Base-by-base conservation (phyloP, 1,284 basidiomycete genomes). In the Lentinula novae-zelandiae region DNA sequence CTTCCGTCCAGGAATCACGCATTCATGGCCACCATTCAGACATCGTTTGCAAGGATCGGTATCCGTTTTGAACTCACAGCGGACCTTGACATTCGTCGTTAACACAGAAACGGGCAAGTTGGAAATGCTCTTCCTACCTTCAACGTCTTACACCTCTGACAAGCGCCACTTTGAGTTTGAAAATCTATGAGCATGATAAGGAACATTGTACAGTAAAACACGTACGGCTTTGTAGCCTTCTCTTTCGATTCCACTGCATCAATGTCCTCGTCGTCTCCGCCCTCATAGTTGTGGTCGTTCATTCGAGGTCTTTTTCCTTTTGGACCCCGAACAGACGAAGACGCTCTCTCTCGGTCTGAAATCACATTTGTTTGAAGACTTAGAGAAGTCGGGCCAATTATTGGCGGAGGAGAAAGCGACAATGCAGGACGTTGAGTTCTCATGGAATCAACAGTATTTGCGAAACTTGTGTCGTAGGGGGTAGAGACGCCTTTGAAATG, bases 1-100 rank as follows among this genome's bases (percentile, higher is more conserved):
- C 72, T 89, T 90, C 62, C 85, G 78, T n/a, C 87, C 87, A 34
- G 89, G 89, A 54, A 89, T 89, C 49, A 85, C 74, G 66, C 90
- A 92, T 59, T 89, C 86, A 62, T 89, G 82, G 7, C 81, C 81
- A 7, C 83, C 85, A 63, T 82, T 82, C 60, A 81, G 71, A 67
- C 88, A 91, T 10, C 89, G 83, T 67, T 82, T 88, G 71, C 89
- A 91, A 2, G 82, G 81, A 65, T 91, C 87, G 12, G 77, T 81
- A 52, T 87, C 86, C 9, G 79, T 81, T 68, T 75, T 82, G 70
- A 88, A 86, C 71, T 90, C 87, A 70, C 89, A 91, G 66, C 80
- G 83, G 62, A 91, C 89, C 39, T 48, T 53, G 51, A 53, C 4
- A 13, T 36, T 53, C 13, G 20, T 48, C 31, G 40, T 46, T 17